Percentiles rank a stretch among this genome's conserved stretches.
Evolutionary conservation across 2,329 filamentous ascomycete species (phyloP).

Genomic region (Botrytis porri): DNA sequence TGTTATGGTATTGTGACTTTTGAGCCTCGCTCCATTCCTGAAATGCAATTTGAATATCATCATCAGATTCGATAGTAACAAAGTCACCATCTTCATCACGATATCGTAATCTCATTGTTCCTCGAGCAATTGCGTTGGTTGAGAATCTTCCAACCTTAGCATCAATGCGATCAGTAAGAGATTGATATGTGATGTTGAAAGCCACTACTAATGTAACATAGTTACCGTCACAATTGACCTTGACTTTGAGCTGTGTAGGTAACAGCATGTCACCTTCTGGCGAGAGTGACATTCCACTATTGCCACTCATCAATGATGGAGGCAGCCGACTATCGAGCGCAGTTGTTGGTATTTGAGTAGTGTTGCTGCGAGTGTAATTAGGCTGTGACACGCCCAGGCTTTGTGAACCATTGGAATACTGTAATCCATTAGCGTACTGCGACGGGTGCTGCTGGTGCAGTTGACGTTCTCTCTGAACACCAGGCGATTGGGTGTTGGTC

Average conservation of each 20-base stretch:
- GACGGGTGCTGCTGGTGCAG: constrained; percentile 40
- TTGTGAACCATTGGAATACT: constrained; percentile 32
- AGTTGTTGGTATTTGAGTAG: constrained; percentile 34
- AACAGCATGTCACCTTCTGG: constrained; percentile 49
- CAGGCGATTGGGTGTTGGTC: constrained; percentile 68
- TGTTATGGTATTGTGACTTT: constrained; percentile 54
- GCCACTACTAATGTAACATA: constrained; percentile 95
- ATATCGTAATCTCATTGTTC: constrained; percentile 84
- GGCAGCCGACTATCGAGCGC: constrained; percentile 42
- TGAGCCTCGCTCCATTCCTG: constrained; percentile 86
- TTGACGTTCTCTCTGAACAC: constrained; percentile 59
- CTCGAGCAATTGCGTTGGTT: constrained; percentile 75
- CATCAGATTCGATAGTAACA: constrained; percentile 90
- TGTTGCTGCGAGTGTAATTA: constrained; percentile 38
- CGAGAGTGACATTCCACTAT: constrained; percentile 24
- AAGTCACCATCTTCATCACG: constrained; percentile 89
- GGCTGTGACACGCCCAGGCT: constrained; percentile 26
- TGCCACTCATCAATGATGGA: constrained; percentile 41
- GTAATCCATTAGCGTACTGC: constrained; percentile 37
- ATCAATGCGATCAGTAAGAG: constrained; percentile 91
- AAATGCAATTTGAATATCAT: constrained; percentile 94
- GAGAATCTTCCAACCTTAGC: constrained; percentile 89
- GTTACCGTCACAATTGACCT: constrained; percentile 87
- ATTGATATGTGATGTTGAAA: constrained; percentile 92
- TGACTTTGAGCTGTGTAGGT: constrained; percentile 85